Evolutionary conservation across 441 rosid species (phyloP).

Genomic region (Gossypium schwendimanii): DNA sequence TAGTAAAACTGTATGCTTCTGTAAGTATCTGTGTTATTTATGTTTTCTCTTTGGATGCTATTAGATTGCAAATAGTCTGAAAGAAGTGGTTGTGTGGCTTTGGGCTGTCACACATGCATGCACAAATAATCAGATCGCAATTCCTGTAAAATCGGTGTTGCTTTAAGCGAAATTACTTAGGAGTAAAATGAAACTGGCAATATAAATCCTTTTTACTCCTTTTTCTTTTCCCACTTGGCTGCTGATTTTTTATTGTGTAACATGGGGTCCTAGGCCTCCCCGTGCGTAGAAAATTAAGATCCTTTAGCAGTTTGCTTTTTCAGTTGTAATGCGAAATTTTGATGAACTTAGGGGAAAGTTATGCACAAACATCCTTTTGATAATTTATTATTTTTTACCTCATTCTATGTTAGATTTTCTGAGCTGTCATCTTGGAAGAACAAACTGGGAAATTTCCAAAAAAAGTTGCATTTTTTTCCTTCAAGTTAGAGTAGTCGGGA

Average conservation of each 20-base stretch:
- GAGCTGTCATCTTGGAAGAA: background rate
- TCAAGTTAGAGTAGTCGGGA: background rate
- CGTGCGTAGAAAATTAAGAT: background rate
- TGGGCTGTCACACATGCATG: background rate
- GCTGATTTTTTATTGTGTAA: background rate
- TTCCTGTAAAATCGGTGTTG: background rate
- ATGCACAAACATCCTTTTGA: background rate
- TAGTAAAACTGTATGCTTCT: background rate
- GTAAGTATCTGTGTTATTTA: background rate
- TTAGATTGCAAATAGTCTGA: background rate
- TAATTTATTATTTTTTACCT: background rate
- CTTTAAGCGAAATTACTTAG: background rate
- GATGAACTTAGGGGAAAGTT: background rate
- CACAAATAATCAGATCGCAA: background rate
- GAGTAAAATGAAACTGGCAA: background rate
- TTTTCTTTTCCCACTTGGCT: background rate
- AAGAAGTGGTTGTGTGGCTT: background rate
- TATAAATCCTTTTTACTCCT: background rate
- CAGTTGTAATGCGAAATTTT: background rate
- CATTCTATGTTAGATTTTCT: background rate
- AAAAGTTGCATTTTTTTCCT: background rate
- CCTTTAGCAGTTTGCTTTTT: slow-evolving; percentile 4
- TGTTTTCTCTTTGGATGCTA: background rate
- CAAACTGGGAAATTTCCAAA: background rate
- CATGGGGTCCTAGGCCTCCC: background rate